Conservation (phyloP, 2,329 filamentous ascomycete species). For the Mollisiaceae sp. region DNA sequence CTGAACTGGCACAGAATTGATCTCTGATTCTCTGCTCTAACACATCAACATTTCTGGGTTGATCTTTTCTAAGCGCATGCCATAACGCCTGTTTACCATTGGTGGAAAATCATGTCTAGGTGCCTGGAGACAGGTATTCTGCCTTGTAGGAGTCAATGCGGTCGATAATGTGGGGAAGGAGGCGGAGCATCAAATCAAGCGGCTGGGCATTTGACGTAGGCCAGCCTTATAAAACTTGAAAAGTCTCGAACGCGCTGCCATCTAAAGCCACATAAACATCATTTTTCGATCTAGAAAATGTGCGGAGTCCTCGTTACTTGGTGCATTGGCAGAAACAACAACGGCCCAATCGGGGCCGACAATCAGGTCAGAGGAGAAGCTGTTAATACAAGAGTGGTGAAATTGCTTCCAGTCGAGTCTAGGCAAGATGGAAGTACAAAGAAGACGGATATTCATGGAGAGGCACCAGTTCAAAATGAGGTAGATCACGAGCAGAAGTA, state of each 20-base stretch:
- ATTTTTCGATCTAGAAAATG: not conserved
- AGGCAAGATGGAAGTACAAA: not conserved
- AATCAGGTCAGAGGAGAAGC: conserved; percentile 17
- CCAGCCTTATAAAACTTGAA: not conserved
- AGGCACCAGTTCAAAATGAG: not conserved
- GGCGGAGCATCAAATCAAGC: not conserved
- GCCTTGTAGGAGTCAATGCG: not conserved
- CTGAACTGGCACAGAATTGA: too few species aligned
- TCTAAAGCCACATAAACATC: too few species aligned
- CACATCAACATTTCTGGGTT: not conserved
- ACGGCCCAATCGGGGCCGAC: conserved; percentile 13
- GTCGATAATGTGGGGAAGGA: not conserved
- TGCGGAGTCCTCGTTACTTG: conserved; percentile 17
- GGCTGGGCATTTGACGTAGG: not conserved
- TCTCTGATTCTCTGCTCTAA: not conserved
- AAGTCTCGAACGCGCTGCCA: not conserved
- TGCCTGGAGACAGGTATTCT: too few species aligned
- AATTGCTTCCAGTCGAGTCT: conserved; percentile 7
- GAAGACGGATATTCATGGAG: not conserved
- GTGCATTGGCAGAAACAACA: conserved; percentile 16
- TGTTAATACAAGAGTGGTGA: conserved; percentile 22
- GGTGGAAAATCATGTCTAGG: too few species aligned
- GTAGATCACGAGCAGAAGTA: not conserved
- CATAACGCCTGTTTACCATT: too few species aligned
- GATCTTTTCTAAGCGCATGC: not conserved